Conservation (phyloP, 1,284 basidiomycete species). For the Leccinum pachyderme region DNA sequence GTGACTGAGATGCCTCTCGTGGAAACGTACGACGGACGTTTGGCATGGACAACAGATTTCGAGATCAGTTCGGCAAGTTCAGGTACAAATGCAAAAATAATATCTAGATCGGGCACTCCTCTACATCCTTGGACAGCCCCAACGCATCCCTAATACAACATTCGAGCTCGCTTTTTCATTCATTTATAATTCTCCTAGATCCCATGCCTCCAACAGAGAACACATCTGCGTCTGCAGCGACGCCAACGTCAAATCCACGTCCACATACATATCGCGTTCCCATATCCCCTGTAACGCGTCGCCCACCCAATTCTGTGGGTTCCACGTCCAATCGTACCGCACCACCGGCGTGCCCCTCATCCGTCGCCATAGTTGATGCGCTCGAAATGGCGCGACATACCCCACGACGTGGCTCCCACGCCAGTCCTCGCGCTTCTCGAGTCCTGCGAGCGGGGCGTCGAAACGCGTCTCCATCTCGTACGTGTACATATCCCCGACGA, state of each 20-base stretch:
- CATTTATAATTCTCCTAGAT: not conserved
- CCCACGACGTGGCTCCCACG: constrained; percentile 20
- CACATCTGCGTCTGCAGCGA: not conserved
- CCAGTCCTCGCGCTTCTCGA: constrained; percentile 9
- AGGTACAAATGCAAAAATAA: not conserved
- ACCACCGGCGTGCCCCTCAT: constrained; percentile 15
- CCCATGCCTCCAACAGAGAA: not conserved
- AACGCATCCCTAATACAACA: not conserved
- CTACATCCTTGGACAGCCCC: not conserved
- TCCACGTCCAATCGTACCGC: constrained; percentile 11
- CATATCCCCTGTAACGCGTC: constrained; percentile 13
- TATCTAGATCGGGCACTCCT: not conserved
- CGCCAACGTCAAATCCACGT: not conserved
- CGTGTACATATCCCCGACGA: constrained; percentile 29
- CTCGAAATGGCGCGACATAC: constrained; percentile 13
- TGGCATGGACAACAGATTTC: not conserved
- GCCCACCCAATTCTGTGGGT: constrained; percentile 19
- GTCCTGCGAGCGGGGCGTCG: constrained; percentile 3
- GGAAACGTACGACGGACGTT: no score
- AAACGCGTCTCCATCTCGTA: constrained; percentile 19
- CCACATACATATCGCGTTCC: not conserved
- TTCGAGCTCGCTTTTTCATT: not conserved
- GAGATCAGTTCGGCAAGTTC: no score
- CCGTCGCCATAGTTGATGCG: constrained; percentile 12
- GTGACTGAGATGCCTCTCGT: no score